A percentile compares a stretch with the other conserved stretches of the same genome.
These are phyloP conservation scores for Starmera dryadoides DNA, from an alignment of 805 yeast species.

Conservation along the genomic window DNA sequence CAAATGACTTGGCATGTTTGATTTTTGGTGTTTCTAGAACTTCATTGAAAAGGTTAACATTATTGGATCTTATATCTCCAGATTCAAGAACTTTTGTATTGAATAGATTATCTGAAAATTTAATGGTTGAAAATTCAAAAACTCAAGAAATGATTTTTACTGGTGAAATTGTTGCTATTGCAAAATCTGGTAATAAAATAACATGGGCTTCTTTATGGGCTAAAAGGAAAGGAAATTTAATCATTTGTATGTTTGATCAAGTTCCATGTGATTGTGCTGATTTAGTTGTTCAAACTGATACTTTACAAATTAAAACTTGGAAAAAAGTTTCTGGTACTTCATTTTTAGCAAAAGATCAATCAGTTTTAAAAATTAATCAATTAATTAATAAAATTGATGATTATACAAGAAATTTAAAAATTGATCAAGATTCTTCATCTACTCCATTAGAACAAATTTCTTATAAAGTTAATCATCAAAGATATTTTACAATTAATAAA, in stretches of 20 bases:
- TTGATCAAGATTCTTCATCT: conserved; percentile 13
- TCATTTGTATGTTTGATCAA: conserved; percentile 83
- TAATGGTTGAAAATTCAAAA: conserved; percentile 13
- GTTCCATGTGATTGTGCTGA: conserved; percentile 69
- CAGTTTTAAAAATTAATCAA: conserved; percentile 10
- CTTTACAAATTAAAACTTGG: conserved; percentile 9
- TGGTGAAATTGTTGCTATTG: conserved; percentile 81
- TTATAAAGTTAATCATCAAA: conserved; percentile 40
- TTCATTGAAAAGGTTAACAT: conserved; percentile 51
- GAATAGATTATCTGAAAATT: conserved; percentile 38
- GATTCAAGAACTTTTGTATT: conserved; percentile 67
- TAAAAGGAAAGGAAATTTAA: conserved; percentile 58
- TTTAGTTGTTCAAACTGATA: conserved; percentile 30
- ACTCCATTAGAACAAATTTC: conserved; percentile 29
- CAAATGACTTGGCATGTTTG: conserved; percentile 84
- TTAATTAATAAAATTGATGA: conserved; percentile 20
- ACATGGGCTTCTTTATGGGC: conserved; percentile 94
- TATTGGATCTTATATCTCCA: conserved; percentile 72
- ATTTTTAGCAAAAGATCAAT: conserved; percentile 9
- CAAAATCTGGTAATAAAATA: conserved; percentile 53
- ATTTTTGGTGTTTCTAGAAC: conserved; percentile 74
- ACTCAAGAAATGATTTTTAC: conserved; percentile 51
- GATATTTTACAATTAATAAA: conserved; percentile 58
- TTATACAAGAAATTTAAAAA: conserved; percentile 5
- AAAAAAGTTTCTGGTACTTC: conserved; percentile 18